Base-by-base conservation (phyloP, 225 moss, liverwort and hornwort species). In the Physcomitrium patens region DNA sequence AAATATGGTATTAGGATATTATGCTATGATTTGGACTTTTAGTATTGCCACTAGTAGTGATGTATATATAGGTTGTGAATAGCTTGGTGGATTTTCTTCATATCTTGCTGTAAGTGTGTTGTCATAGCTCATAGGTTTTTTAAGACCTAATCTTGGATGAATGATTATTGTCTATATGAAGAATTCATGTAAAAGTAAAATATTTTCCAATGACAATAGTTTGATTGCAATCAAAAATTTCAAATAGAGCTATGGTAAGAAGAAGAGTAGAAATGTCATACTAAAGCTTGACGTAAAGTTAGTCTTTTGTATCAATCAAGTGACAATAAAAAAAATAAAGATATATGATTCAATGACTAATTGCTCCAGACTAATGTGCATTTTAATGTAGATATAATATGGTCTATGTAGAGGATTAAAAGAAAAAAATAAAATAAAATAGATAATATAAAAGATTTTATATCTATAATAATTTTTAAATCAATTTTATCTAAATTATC, bases 281-380 rank as follows among this genome's bases (percentile, higher is more conserved):
- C 89, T 84, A 64, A 92, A 92, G 54, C 87, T 92, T 22, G 91
- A 89, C 58, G 89, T 92, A 89, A 92, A 92, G 77, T 89, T 89
- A 11, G 91, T 89, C 10, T 81, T 85, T 43, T 89, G 91, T 31
- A 85, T 92, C 31, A 92, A 85, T 22, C 77, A 89, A 77, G 91
- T 92, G 13, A 92, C 91, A 3, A 92, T 92, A 92, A 92, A 78
- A 92, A 92, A 71, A 92, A 89, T 89, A 92, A 92, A 76, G 89
- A 92, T 67, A 87, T 91, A 76, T 31, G 16, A 4, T 19, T 14
- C 23, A 24, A 14, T 7, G 44, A 43, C 56, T 14, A 17, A 41
- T 3, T 0, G 12, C 20, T 70, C 56, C 42, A 54, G 27, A 10
- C 12, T 75, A 15, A 41, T 11, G 28, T 51, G 51, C n/a, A n/a